Conservation (phyloP, 768 basidiomycete genomes). For the Floccularia luteovirens region DNA sequence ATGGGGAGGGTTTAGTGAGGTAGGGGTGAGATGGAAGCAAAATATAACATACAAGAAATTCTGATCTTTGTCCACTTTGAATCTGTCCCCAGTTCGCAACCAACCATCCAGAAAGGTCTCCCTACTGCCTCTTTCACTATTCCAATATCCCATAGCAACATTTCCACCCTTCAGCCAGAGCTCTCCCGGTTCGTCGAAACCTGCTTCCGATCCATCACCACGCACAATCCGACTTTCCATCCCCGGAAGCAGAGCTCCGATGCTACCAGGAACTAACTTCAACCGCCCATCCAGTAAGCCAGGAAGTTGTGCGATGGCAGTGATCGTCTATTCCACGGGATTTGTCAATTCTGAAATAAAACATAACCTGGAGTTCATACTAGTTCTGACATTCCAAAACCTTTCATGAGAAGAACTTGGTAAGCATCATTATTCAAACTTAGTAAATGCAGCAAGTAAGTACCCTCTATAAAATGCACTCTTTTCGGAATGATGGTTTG, state of each 20-base stretch:
- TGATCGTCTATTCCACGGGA: neutral
- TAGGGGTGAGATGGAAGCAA: neutral
- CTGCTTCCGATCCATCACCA: slow-evolving; percentile 44
- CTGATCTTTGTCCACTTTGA: slow-evolving; percentile 41
- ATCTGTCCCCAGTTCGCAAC: slow-evolving; percentile 59
- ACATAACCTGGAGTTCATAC: slow-evolving; percentile 27
- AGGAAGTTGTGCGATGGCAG: neutral
- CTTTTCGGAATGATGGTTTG: slow-evolving; percentile 23
- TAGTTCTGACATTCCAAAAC: slow-evolving; percentile 67
- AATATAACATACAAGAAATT: neutral
- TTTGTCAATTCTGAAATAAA: neutral
- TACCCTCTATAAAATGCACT: slow-evolving; percentile 39
- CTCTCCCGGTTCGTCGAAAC: slow-evolving; percentile 47
- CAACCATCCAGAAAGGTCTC: slow-evolving; percentile 58
- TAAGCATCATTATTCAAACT: too few relatives aligned
- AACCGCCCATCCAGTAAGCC: neutral
- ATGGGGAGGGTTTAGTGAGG: neutral
- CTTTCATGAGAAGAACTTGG: too few relatives aligned
- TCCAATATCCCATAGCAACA: slow-evolving; percentile 54
- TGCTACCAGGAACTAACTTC: neutral
- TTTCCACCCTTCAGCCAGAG: slow-evolving; percentile 41
- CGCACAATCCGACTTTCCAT: slow-evolving; percentile 29
- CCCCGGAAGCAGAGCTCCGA: neutral
- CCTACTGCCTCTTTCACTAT: slow-evolving; percentile 46
- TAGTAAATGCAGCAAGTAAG: too few relatives aligned